phyloP scores from a whole-genome alignment of 2,329 filamentous ascomycete genomes.

The Trichoderma arundinaceum region DNA sequence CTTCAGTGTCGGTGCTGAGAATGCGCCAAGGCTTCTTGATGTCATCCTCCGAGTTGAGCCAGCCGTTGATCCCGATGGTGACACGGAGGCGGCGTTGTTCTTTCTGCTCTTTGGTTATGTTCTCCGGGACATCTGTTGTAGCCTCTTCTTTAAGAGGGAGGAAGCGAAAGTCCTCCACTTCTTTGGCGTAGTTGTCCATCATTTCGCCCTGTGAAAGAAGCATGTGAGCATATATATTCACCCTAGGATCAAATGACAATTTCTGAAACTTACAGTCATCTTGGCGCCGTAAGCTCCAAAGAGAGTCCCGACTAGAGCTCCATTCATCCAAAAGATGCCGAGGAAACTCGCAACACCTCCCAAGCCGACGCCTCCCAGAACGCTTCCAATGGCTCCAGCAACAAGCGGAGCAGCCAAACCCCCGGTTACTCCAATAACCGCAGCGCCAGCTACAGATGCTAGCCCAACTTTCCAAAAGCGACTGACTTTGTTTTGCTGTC shows the following conservation, averaged over 20 bases:
- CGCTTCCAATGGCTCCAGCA: slow-evolving; percentile 80
- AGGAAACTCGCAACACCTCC: slow-evolving; percentile 86
- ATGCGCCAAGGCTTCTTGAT: slow-evolving; percentile 80
- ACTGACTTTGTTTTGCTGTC: slow-evolving; percentile 70
- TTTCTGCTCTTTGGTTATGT: slow-evolving; percentile 36
- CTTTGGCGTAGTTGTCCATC: slow-evolving; percentile 85
- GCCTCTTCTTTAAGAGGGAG: slow-evolving; percentile 67
- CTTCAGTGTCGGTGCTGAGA: slow-evolving; percentile 72
- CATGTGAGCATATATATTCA: not conserved
- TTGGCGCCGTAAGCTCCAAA: slow-evolving; percentile 90
- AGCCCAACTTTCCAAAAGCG: slow-evolving; percentile 91
- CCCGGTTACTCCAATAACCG: slow-evolving; percentile 88
- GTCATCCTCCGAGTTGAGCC: slow-evolving; percentile 77
- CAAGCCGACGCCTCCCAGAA: slow-evolving; percentile 84
- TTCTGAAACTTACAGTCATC: slow-evolving; percentile 57
- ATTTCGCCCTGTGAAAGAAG: slow-evolving; percentile 65
- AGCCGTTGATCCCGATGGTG: slow-evolving; percentile 86
- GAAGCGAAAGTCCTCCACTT: slow-evolving; percentile 83
- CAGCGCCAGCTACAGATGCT: slow-evolving; percentile 85
- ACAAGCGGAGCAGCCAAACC: slow-evolving; percentile 89
- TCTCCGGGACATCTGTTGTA: slow-evolving; percentile 39
- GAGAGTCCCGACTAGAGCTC: slow-evolving; percentile 81
- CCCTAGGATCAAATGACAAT: not conserved
- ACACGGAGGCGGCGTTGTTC: slow-evolving; percentile 67
- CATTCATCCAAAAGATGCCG: slow-evolving; percentile 84